Percentiles rank a stretch among this genome's conserved stretches.
These are phyloP conservation scores for Fusarium chuoi DNA, from an alignment of 2,329 filamentous ascomycete species.

Conservation along the genomic window DNA sequence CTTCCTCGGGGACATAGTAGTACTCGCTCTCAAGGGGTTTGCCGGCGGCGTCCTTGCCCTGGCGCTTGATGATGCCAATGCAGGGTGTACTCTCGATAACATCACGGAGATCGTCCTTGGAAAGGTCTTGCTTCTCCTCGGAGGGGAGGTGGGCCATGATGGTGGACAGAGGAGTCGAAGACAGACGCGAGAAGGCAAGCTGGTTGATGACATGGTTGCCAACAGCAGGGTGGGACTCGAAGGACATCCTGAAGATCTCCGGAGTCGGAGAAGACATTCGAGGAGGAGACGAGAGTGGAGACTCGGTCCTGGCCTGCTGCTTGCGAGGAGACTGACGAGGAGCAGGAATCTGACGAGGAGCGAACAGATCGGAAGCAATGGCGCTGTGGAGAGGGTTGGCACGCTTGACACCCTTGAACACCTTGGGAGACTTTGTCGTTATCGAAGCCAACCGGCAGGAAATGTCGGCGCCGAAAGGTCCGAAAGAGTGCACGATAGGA, in stretches of 20 bases:
- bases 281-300: conserved; percentile 44
- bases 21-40: conserved; percentile 95
- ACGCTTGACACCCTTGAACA: conserved; percentile 41
- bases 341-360: conserved; percentile 38
- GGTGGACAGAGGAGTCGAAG: conserved; percentile 88
- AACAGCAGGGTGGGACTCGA: conserved; percentile 58
- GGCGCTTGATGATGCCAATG: conserved; percentile 86
- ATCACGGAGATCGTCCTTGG: conserved; percentile 71
- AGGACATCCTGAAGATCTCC: conserved; percentile 35
- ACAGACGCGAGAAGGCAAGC: conserved; percentile 91
- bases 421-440: conserved; percentile 72
- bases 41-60: conserved; percentile 95
- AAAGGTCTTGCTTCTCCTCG: conserved; percentile 68
- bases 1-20: conserved; percentile 92
- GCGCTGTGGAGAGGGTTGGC: conserved; percentile 32
- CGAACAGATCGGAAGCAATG: conserved; percentile 40
- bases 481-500: conserved; percentile 90
- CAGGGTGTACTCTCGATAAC: conserved; percentile 80
- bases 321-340: conserved; percentile 39
- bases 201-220: conserved; percentile 94
- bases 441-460: conserved; percentile 85
- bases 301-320: conserved; percentile 37
- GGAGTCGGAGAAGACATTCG: conserved; percentile 35
- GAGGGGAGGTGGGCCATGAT: conserved; percentile 87
- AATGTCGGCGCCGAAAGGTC: conserved; percentile 87